phyloP scores from a whole-genome alignment of 192 early-diverging fungal species.

The Podila epicladia region DNA sequence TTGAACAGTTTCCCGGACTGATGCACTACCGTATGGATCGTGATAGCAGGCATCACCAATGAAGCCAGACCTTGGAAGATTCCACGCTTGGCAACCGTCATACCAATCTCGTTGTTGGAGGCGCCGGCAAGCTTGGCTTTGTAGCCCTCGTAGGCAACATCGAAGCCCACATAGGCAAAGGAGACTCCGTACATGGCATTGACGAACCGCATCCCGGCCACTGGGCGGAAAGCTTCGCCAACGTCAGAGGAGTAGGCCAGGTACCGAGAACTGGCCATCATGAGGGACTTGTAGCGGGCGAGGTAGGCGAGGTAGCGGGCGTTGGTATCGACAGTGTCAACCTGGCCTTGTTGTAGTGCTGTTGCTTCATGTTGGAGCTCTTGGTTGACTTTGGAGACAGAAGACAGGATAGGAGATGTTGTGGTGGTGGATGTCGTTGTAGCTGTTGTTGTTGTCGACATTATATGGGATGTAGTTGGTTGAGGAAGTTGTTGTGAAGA shows the following conservation, averaged over 20 bases:
- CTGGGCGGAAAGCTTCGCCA: constrained; percentile 76
- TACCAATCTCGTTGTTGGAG: constrained; percentile 49
- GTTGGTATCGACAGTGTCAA: constrained; percentile 56
- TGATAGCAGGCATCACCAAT: constrained; percentile 65
- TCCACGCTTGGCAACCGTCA: constrained; percentile 62
- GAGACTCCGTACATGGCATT: constrained; percentile 68
- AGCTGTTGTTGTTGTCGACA: too few species aligned
- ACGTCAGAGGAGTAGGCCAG: constrained; percentile 75
- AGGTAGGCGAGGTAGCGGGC: constrained; percentile 65
- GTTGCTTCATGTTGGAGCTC: constrained; percentile 29
- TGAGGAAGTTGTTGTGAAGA: too few species aligned
- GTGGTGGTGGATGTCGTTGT: too few species aligned
- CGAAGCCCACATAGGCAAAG: constrained; percentile 69
- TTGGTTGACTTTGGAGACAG: constrained; percentile 14
- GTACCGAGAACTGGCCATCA: constrained; percentile 58
- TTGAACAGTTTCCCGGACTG: constrained; percentile 51
- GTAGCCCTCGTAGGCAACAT: constrained; percentile 67
- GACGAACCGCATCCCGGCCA: constrained; percentile 62
- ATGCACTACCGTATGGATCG: constrained; percentile 72
- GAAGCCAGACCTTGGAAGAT: constrained; percentile 73
- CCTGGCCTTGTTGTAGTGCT: constrained; percentile 45
- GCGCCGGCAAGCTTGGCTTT: constrained; percentile 62
- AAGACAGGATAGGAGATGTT: too few species aligned
- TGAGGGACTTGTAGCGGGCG: constrained; percentile 56
- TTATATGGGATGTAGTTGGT: too few species aligned